Conservation (phyloP, 2,329 filamentous ascomycete genomes). For the Dactylellina haptotyla region DNA sequence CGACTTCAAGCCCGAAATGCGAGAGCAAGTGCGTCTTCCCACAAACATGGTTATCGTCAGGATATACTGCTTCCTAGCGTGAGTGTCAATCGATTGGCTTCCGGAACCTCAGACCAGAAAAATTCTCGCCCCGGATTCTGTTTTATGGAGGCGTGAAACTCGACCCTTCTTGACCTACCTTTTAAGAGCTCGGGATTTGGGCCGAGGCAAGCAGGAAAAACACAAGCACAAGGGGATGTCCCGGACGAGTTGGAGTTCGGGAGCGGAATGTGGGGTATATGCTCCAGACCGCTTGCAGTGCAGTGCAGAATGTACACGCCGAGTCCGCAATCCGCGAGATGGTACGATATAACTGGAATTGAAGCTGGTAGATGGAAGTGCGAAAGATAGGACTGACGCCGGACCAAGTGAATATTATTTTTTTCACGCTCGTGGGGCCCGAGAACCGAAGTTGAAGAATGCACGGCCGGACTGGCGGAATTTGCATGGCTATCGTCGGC, state of each 20-base stretch:
- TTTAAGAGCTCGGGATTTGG: constrained; percentile 32
- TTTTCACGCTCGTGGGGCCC: too few species aligned
- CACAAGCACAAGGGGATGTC: constrained; percentile 24
- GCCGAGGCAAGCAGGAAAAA: constrained; percentile 37
- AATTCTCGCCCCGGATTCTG: background rate
- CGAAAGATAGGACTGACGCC: background rate
- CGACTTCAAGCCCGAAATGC: constrained; percentile 46
- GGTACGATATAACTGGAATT: background rate
- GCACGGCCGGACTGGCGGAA: constrained; percentile 42
- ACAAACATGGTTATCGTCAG: constrained; percentile 49
- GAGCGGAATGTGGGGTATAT: constrained; percentile 30
- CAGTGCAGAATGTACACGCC: background rate
- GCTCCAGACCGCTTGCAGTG: background rate
- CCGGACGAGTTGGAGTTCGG: background rate
- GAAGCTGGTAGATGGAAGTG: background rate
- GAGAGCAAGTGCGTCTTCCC: constrained; percentile 47
- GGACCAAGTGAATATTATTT: background rate
- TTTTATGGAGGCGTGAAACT: too few species aligned
- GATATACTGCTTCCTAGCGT: constrained; percentile 26
- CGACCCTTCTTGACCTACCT: too few species aligned
- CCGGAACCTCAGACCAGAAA: background rate
- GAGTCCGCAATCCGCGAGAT: background rate
- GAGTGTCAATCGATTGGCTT: constrained; percentile 17
- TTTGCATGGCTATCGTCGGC: constrained; percentile 50
- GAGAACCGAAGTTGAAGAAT: constrained; percentile 21